A percentile compares a stretch with the other conserved stretches of the same genome.
phyloP scores from a whole-genome alignment of 192 early-diverging fungal genomes.

The Coemansia pectinata region DNA sequence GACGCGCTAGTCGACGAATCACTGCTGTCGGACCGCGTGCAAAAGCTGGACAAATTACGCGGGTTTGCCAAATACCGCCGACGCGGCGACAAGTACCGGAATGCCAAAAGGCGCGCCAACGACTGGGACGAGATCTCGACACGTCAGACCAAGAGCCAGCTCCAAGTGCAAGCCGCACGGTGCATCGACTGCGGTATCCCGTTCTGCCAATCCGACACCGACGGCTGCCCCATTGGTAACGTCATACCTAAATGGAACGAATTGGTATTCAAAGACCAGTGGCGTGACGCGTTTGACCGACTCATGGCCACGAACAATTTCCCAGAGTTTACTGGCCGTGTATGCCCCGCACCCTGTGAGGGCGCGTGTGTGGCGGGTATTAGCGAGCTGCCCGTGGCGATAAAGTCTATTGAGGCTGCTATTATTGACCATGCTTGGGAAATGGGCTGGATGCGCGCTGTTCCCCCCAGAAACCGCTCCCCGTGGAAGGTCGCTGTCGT shows the following conservation, averaged over 20 bases:
- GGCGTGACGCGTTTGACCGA: conserved; percentile 92
- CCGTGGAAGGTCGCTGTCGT: conserved; percentile 86
- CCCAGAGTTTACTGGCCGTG: conserved; percentile 99
- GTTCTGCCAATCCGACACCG: conserved; percentile 94
- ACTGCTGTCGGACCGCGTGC: conserved; percentile 65
- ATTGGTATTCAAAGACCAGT: conserved; percentile 92
- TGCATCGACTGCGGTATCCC: conserved; percentile 99
- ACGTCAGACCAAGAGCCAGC: conserved; percentile 76
- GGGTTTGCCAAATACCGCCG: conserved; percentile 97
- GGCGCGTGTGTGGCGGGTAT: conserved; percentile 95
- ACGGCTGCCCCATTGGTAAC: conserved; percentile 98
- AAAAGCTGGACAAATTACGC: conserved; percentile 87
- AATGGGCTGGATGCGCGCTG: conserved; percentile 96
- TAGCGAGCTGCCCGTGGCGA: conserved; percentile 90
- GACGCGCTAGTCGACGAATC: conserved; percentile 83
- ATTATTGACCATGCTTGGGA: conserved; percentile 98
- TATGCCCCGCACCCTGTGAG: conserved; percentile 98
- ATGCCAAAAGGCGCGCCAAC: conserved; percentile 71
- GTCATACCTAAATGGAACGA: conserved; percentile 99
- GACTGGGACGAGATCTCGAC: conserved; percentile 96
- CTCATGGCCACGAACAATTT: conserved; percentile 98
- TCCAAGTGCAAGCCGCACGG: conserved; percentile 91
- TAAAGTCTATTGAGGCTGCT: conserved; percentile 97
- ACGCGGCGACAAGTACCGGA: conserved; percentile 85
- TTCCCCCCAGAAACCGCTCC: conserved; percentile 74